phyloP scores from a whole-genome alignment of 2,329 filamentous ascomycete species.

The Diaporthe longicolla region DNA sequence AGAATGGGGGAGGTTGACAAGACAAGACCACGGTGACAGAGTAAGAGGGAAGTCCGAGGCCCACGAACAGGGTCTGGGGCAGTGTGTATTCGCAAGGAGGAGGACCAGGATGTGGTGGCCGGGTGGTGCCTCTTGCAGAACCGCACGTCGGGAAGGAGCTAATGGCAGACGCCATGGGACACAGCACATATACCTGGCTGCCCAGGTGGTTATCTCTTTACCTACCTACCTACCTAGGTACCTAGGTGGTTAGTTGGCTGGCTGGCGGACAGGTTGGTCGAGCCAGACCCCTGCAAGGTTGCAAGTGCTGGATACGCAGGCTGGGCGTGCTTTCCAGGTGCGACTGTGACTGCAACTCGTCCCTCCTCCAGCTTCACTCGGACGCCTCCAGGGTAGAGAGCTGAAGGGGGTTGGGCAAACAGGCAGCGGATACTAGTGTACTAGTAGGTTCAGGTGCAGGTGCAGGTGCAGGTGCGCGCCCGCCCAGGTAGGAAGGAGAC shows the following conservation, averaged over 20 bases:
- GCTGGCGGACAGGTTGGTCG: background rate
- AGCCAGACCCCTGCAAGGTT: conserved; percentile 7
- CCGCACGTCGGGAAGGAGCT: conserved; percentile 2
- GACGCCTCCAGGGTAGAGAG: background rate
- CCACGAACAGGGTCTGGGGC: conserved; percentile 19
- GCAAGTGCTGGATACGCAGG: background rate
- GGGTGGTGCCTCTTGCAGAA: conserved; percentile 12
- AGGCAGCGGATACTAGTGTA: no score
- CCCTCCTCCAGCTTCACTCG: background rate
- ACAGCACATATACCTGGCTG: background rate
- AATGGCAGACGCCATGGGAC: background rate
- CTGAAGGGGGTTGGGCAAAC: no score
- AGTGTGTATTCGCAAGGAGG: background rate
- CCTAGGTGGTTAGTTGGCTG: no score
- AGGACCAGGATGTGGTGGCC: conserved; percentile 23
- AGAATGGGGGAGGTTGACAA: conserved; percentile 30
- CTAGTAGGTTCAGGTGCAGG: no score
- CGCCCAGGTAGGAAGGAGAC: background rate
- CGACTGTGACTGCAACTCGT: conserved; percentile 6
- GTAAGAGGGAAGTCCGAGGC: conserved; percentile 26
- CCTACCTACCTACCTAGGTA: no score
- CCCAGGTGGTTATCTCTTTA: no score
- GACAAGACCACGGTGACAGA: conserved; percentile 1
- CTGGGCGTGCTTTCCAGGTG: background rate
- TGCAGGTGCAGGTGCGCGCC: no score